Evolutionary conservation across 306 rosid genomes (phyloP).

Genomic region (Trifolium subterraneum): DNA sequence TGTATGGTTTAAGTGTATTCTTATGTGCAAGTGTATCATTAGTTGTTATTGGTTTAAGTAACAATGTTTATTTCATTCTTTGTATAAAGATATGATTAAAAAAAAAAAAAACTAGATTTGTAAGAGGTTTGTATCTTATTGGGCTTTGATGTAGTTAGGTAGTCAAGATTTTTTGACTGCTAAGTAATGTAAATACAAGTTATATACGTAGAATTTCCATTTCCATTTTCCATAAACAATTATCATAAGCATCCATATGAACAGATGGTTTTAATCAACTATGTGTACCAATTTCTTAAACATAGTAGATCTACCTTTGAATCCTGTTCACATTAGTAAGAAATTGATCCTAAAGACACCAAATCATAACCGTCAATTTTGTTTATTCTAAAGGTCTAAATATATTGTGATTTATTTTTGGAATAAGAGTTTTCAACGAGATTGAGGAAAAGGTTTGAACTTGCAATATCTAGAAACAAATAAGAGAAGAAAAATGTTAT

Average conservation of each 20-base stretch:
- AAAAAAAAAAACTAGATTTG: background rate
- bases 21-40: background rate
- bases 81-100: background rate
- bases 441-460: no score
- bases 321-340: no score
- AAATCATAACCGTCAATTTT: no score
- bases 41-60: background rate
- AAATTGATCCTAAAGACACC: no score
- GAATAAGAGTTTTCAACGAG: no score
- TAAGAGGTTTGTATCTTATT: background rate
- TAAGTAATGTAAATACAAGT: constrained; percentile 9
- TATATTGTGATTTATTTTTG: no score
- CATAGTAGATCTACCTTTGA: no score
- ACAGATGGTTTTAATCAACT: background rate
- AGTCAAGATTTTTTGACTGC: constrained; percentile 38
- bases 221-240: background rate
- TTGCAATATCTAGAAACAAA: no score
- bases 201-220: background rate
- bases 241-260: background rate
- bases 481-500: no score
- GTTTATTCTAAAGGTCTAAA: no score
- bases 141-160: background rate
- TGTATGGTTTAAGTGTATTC: background rate
- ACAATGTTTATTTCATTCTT: constrained; percentile 11
- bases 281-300: no score